Evolutionary conservation across 2,329 filamentous ascomycete genomes (phyloP).

Genomic region (Endoconidiophora laricicola): DNA sequence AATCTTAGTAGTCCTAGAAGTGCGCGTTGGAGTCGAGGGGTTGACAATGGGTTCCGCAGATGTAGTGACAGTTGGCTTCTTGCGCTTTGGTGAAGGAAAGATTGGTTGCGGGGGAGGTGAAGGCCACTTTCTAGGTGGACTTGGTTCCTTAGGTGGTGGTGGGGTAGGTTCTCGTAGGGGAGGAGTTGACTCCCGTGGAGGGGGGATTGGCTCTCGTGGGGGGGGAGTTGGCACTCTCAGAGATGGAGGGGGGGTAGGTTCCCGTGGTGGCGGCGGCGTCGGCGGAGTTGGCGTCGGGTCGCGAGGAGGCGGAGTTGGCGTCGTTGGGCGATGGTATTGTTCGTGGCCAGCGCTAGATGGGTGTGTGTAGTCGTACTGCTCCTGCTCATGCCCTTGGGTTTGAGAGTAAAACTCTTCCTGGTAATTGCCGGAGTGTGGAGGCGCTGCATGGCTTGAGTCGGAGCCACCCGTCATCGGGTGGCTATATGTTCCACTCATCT

Average conservation of each 20-base stretch:
- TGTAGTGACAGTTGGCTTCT: not conserved
- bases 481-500: conserved; percentile 8
- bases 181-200: conserved; percentile 15
- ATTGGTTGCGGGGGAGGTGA: conserved; percentile 3
- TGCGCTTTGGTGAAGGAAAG: conserved; percentile 2
- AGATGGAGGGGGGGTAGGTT: conserved; percentile 17
- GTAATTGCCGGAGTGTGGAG: conserved; percentile 8
- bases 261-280: not conserved
- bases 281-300: conserved; percentile 21
- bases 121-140: conserved; percentile 18
- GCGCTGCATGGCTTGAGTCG: conserved; percentile 19
- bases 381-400: conserved; percentile 20
- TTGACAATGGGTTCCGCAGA: not conserved
- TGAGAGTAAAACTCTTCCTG: conserved; percentile 21
- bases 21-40: conserved; percentile 3
- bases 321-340: not conserved
- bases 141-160: conserved; percentile 20
- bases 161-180: conserved; percentile 12
- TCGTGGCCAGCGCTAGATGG: conserved; percentile 14
- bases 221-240: conserved; percentile 8
- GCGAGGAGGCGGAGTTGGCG: conserved; percentile 23
- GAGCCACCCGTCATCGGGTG: conserved; percentile 14
- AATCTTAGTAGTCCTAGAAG: not conserved
- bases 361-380: conserved; percentile 8
- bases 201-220: conserved; percentile 3